phyloP scores from a whole-genome alignment of 2,329 filamentous ascomycete species.

The Trichoderma sp. region DNA sequence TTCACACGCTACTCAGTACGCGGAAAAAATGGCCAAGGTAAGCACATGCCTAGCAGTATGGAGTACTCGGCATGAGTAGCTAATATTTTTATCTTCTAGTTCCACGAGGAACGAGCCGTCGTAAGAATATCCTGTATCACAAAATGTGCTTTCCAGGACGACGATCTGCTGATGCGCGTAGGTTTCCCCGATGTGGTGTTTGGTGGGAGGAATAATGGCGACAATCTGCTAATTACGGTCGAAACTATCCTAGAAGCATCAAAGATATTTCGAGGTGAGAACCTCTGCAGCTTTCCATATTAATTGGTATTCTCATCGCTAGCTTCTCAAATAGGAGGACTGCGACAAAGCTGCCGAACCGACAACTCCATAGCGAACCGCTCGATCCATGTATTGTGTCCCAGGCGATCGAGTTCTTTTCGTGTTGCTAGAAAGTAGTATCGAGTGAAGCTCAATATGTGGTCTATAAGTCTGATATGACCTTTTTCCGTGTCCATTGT shows the following conservation, averaged over 20 bases:
- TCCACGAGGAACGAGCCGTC: fast-evolving
- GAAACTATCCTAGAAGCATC: not conserved
- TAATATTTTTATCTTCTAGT: not conserved
- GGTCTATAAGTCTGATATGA: too few relatives aligned
- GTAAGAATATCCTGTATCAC: not conserved
- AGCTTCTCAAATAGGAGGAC: not conserved
- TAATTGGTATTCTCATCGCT: not conserved
- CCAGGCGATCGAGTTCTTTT: not conserved
- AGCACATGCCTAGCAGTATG: not conserved
- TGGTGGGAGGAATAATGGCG: not conserved
- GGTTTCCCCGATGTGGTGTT: not conserved
- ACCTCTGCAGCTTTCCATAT: not conserved
- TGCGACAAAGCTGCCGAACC: not conserved
- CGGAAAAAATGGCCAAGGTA: not conserved
- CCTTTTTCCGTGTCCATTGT: not conserved
- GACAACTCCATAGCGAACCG: not conserved
- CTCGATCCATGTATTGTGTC: not conserved
- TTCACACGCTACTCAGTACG: not conserved
- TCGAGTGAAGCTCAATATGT: too few relatives aligned
- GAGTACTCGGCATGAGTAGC: not conserved
- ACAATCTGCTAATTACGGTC: not conserved
- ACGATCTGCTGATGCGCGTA: not conserved
- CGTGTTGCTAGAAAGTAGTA: too few relatives aligned
- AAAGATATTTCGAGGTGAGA: not conserved
- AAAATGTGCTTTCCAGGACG: not conserved